Base-by-base conservation (phyloP, 2,329 filamentous ascomycete species). In the Colletotrichum scovillei region DNA sequence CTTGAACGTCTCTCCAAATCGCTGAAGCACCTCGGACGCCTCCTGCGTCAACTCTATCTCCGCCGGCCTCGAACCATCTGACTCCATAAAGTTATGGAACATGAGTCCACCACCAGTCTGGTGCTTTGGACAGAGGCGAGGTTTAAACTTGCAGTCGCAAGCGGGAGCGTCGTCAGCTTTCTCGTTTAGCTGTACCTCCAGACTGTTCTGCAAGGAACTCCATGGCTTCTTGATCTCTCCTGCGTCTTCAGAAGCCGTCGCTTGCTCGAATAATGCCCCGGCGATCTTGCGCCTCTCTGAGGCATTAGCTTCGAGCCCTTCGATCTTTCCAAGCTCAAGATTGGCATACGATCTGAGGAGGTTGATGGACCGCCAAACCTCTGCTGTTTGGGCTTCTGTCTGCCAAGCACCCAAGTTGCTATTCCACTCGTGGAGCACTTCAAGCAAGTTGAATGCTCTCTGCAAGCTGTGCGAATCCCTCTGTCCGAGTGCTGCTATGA, bases 1-100 rank as follows among this genome's bases (percentile, higher is more conserved):
- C 28, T 35, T 22, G 57, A 38, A n/a, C 24, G 7, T 19, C 42
- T 22, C 16, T 35, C 46, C 62, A 38, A 53, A 56, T n/a, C 16
- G 42, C 46, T 42, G 49, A 32, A 71, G 56, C 38, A 22, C 46
- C 5, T 56, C 12, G 26, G 28, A 38, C 22, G 62, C 62, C 28
- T 69, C 67, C 62, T 56, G 55, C 49, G 71, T 59, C 67, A 73
- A 62, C 56, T 66, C 55, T 11, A 71, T 62, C 14, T 66, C 60
- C 5, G 46, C 67, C 14, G 60, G 26, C 32, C 26, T 35, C n/a
- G 42, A 26, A n/a, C 26, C 59, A 2, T 24, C 58, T 35, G 26
- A 56, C 55, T 64, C 55, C 67, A 73, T 60, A 28, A 73, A 70
- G 70, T 73, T 53, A 49, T 73, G 49, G 55, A 58, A 72, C 53